Evolutionary conservation across 306 rosid species (phyloP), one percentile per base, ranked within the genome.

Genomic region (Cucurbita moschata): DNA sequence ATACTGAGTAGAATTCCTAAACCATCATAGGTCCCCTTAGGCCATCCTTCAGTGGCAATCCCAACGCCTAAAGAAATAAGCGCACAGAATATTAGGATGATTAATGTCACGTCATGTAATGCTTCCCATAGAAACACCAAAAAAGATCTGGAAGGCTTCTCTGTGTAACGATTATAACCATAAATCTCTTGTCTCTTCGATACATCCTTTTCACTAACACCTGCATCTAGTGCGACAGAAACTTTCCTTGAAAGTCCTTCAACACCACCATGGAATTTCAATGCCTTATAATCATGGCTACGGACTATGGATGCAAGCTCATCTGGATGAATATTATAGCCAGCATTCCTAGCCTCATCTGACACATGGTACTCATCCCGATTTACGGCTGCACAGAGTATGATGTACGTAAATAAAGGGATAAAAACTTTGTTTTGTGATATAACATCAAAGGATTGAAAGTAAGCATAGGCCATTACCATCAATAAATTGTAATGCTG

Each of bases 1-100:
- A 94, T 44, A 82, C 99, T 89, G 39, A 94, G 69, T 81, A 94
- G 18, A 84, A 94, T 94, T 75, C 99, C 99, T 47, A 88, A 67
- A 52, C 99, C 99, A 82, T 94, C 99, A 79, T 91, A 91, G 23
- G 78, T 74, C 35, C 99, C 99, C 79, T 76, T 84, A 37, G 99
- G 99, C 92, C 89, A 90, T 57, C 99, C 99, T 84, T 94, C 97
- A 21, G 99, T 94, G 77, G 92, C 82, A 69, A 91, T 55, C 58
- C 99, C 99, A 37, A 94, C 81, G 47, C 87, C 96, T 67, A 94
- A 75, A 73, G 99, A 91, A 60, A 88, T 89, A 77, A 86, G 51
- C 35, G 97, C 97, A 79, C 97, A 94, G 39, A 86, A 87, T 88
- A 91, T 85, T 62, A 91, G 97, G 80, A 91, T 89, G 14, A 86